Conservation (phyloP, 2,329 filamentous ascomycete genomes). For the Ascosphaera apis region DNA sequence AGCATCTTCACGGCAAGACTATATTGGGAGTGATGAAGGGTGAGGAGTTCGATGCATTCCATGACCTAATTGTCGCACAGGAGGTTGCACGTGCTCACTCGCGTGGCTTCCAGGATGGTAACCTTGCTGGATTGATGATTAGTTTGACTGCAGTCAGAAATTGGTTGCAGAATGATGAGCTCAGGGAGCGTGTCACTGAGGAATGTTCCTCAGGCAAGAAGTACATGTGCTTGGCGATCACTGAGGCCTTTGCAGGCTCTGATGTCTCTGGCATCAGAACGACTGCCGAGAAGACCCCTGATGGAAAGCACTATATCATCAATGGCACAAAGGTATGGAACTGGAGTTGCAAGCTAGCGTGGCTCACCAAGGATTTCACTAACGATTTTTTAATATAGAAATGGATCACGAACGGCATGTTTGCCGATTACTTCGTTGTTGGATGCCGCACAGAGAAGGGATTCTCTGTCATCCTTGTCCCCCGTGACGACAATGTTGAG, state of each 20-base stretch:
- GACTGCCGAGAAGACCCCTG: constrained; percentile 28
- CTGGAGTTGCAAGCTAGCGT: constrained; percentile 1
- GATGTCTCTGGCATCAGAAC: constrained; percentile 41
- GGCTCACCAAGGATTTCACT: no score
- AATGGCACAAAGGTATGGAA: constrained; percentile 25
- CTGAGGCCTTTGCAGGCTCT: constrained; percentile 54
- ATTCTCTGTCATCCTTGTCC: constrained; percentile 36
- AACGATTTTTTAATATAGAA: constrained; percentile 25
- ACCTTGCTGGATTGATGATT: constrained; percentile 71
- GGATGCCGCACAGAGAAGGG: constrained; percentile 35
- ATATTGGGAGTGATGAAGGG: constrained; percentile 47
- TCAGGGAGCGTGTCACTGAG: constrained; percentile 42
- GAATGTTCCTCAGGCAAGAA: constrained; percentile 61
- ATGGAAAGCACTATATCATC: constrained; percentile 32
- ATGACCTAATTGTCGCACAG: constrained; percentile 55
- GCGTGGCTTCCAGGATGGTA: constrained; percentile 96
- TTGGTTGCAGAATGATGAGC: constrained; percentile 44
- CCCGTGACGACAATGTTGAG: constrained; percentile 26
- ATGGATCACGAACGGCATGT: constrained; percentile 41
- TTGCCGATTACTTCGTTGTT: constrained; percentile 37
- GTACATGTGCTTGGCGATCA: constrained; percentile 74
- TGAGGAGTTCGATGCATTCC: constrained; percentile 70
- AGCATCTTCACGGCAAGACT: constrained; percentile 50
- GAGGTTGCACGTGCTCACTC: constrained; percentile 56
- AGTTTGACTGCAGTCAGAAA: constrained; percentile 58